phyloP scores from a whole-genome alignment of 306 rosid genomes.

The Casuarina glauca region DNA sequence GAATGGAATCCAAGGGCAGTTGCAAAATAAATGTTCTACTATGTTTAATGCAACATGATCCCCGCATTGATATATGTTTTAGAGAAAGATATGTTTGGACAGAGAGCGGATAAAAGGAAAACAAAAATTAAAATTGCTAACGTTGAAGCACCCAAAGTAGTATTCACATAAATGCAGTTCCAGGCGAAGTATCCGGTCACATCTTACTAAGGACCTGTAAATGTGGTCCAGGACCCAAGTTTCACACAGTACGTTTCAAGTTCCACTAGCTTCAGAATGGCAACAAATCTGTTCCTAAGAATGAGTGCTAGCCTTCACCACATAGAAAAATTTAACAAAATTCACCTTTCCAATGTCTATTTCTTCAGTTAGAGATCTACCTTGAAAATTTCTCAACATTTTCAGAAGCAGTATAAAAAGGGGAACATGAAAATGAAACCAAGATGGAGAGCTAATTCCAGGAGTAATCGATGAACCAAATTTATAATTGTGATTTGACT shows the following conservation, averaged over 20 bases:
- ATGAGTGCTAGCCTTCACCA: not conserved
- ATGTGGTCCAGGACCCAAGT: not conserved
- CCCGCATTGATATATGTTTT: slow-evolving; percentile 9
- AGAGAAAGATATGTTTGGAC: slow-evolving; percentile 10
- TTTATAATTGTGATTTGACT: not conserved
- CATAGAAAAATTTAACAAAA: not conserved
- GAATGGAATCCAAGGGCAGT: slow-evolving; percentile 6
- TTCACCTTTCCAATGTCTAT: not conserved
- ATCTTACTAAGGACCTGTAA: not conserved
- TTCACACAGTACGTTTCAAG: slow-evolving; percentile 4
- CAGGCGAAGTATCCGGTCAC: not conserved
- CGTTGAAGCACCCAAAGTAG: not conserved
- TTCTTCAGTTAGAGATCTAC: not conserved
- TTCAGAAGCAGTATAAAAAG: not conserved
- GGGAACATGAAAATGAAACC: slow-evolving; percentile 1
- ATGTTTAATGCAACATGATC: slow-evolving; percentile 5
- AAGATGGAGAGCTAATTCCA: not conserved
- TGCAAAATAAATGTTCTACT: slow-evolving; percentile 9
- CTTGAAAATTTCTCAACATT: not conserved
- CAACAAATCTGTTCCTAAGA: not conserved
- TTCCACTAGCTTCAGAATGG: slow-evolving; percentile 1
- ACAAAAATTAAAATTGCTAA: not conserved
- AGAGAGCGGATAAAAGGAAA: slow-evolving; percentile 5
- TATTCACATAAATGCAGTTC: not conserved
- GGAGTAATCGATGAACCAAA: not conserved